A percentile compares a stretch with the other conserved stretches of the same genome.
phyloP scores from a whole-genome alignment of 2,329 filamentous ascomycete species.

The Cadophora malorum region DNA sequence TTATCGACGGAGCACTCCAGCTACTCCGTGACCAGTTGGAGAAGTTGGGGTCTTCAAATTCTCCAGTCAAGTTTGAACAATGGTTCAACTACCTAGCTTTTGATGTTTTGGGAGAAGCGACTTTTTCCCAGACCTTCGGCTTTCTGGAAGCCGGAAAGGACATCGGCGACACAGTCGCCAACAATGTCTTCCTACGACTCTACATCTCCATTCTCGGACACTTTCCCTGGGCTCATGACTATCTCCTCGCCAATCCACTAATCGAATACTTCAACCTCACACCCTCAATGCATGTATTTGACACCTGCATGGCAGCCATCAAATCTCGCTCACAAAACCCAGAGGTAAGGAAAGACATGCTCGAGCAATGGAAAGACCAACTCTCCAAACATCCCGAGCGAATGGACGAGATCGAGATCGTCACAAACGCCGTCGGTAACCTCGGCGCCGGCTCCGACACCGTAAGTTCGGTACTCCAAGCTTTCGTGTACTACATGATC shows the following conservation, averaged over 20 bases:
- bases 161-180: constrained; percentile 48
- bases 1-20: constrained; percentile 43
- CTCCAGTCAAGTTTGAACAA: constrained; percentile 47
- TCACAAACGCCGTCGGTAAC: constrained; percentile 46
- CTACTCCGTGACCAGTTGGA: constrained; percentile 43
- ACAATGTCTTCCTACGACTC: constrained; percentile 40
- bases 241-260: constrained; percentile 48
- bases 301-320: constrained; percentile 46
- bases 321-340: constrained; percentile 45
- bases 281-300: constrained; percentile 49
- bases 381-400: constrained; percentile 46
- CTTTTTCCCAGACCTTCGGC: constrained; percentile 46
- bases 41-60: constrained; percentile 32
- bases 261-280: constrained; percentile 47
- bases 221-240: constrained; percentile 46
- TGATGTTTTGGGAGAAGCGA: constrained; percentile 47
- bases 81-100: constrained; percentile 51
- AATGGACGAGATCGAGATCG: constrained; percentile 46
- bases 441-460: constrained; percentile 50
- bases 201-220: constrained; percentile 47
- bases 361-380: constrained; percentile 47
- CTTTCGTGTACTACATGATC: constrained; percentile 48
- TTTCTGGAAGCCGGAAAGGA: constrained; percentile 46
- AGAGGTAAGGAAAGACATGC: constrained; percentile 46
- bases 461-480: constrained; percentile 46